Evolutionary conservation across 495 filamentous ascomycete genomes (phyloP).

Genomic region (Chaetomium cochliodes): DNA sequence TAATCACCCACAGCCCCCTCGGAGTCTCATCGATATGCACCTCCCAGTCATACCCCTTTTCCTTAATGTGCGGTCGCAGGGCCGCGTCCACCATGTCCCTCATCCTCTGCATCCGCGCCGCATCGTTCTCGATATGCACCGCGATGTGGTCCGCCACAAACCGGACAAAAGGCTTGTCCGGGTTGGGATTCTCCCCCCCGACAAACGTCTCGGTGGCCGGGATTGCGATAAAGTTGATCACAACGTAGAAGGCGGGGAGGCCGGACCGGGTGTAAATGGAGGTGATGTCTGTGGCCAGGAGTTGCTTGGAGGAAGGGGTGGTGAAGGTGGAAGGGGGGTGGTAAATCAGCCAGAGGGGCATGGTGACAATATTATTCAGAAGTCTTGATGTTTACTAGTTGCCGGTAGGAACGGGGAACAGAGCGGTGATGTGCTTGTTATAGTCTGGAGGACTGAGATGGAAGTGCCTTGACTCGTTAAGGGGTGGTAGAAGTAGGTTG

Average conservation of each 20-base stretch:
- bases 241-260: slow-evolving; percentile 44
- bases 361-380: slow-evolving; percentile 18
- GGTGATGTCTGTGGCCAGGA: slow-evolving; percentile 32
- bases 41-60: slow-evolving; percentile 45
- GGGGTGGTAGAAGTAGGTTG: too few relatives aligned
- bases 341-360: slow-evolving; percentile 44
- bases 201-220: slow-evolving; percentile 28
- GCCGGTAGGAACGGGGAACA: too few relatives aligned
- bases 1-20: too few relatives aligned
- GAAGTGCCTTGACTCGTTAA: too few relatives aligned
- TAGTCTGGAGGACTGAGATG: too few relatives aligned
- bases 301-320: slow-evolving; percentile 27
- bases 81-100: slow-evolving; percentile 15
- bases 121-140: slow-evolving; percentile 22
- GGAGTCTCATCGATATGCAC: slow-evolving; percentile 34
- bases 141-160: slow-evolving; percentile 39
- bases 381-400: too few relatives aligned
- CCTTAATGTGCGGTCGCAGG: slow-evolving; percentile 36
- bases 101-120: not conserved
- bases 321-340: slow-evolving; percentile 35
- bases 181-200: slow-evolving; percentile 28
- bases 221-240: slow-evolving; percentile 37
- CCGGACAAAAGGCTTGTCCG: slow-evolving; percentile 37
- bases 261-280: slow-evolving; percentile 34
- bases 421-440: too few relatives aligned